These are phyloP conservation scores for Candida orba DNA, from an alignment of 805 yeast genomes.

Conservation along the genomic window DNA sequence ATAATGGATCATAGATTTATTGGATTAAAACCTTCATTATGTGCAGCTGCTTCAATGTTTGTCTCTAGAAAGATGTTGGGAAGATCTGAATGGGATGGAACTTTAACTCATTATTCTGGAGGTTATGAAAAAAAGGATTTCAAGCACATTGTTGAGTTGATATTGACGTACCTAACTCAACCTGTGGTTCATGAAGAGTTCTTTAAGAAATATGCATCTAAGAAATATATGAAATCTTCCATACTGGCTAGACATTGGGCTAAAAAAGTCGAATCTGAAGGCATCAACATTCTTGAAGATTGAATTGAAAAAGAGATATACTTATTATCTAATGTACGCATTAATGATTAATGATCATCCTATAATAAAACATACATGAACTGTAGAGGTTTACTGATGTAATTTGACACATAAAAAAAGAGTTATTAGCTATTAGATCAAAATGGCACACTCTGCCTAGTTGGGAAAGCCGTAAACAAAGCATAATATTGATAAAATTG, in stretches of 20 bases:
- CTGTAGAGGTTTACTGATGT: too few relatives aligned
- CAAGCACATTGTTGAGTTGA: conserved; percentile 61
- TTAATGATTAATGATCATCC: background rate
- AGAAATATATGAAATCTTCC: conserved; percentile 80
- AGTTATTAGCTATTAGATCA: too few relatives aligned
- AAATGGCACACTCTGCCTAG: too few relatives aligned
- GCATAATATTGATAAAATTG: too few relatives aligned
- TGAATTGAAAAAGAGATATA: background rate
- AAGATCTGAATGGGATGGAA: conserved; percentile 71
- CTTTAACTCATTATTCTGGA: conserved; percentile 84
- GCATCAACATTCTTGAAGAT: conserved; percentile 9
- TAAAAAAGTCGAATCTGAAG: conserved; percentile 36
- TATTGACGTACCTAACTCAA: conserved; percentile 66
- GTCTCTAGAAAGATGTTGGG: conserved; percentile 68
- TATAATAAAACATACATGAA: too few relatives aligned
- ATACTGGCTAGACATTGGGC: conserved; percentile 80
- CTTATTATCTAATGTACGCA: background rate
- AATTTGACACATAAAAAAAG: too few relatives aligned
- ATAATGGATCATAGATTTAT: conserved; percentile 71
- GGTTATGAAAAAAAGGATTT: conserved; percentile 74
- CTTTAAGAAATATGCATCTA: conserved; percentile 84
- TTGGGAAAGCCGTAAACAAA: too few relatives aligned
- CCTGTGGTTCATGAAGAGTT: conserved; percentile 89
- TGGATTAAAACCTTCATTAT: conserved; percentile 64
- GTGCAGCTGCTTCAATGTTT: conserved; percentile 87